Evolutionary conservation across 257 asterid genomes (phyloP), one percentile per base, ranked within the genome.

Genomic region (Solanum tarapatanum): DNA sequence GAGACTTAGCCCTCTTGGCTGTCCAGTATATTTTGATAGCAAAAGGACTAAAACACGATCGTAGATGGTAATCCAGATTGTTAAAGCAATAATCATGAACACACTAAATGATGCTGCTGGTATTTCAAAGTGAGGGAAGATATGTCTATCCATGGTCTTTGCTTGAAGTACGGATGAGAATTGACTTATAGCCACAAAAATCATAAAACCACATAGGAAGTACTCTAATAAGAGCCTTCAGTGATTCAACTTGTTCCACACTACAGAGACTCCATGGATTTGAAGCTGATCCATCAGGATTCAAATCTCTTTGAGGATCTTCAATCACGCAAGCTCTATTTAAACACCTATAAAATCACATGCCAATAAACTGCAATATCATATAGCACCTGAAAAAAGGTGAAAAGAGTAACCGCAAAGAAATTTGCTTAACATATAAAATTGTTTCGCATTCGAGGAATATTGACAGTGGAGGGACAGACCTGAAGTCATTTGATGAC

Each of bases 51-150:
- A 28, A 6, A 82, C 62, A 3, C 86, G 79, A 64, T 89, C 84
- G 3, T 87, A 89, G 23, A 89, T 23, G n/a, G 60, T 66, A 11
- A 83, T 32, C 89, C 89, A 86, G 19, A 86, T 19, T 55, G 86
- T 83, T 62, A 86, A 66, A n/a, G 86, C 77, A 23, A 82, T 33
- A 36, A 87, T 11, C 36, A 83, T 1, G 6, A 89, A 87, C 45
- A 87, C 76, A 60, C 69, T 69, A 13, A 89, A 89, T 64, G 89
- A 89, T 76, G 89, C 87, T 26, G 90, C 87, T 33, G 89, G 90
- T 23, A 89, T 70, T 70, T 86, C 84, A 5, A 89, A 43, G 26
- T 62, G 84, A 26, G 90, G 83, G 73, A 66, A 85, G 28, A 77
- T 8, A 82, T 85, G 88, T 48, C 90, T 77, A 36, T 88, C 82